Evolutionary conservation across 257 asterid genomes (phyloP), one percentile per base, ranked within the genome.

Genomic region (Solanum tarijense): DNA sequence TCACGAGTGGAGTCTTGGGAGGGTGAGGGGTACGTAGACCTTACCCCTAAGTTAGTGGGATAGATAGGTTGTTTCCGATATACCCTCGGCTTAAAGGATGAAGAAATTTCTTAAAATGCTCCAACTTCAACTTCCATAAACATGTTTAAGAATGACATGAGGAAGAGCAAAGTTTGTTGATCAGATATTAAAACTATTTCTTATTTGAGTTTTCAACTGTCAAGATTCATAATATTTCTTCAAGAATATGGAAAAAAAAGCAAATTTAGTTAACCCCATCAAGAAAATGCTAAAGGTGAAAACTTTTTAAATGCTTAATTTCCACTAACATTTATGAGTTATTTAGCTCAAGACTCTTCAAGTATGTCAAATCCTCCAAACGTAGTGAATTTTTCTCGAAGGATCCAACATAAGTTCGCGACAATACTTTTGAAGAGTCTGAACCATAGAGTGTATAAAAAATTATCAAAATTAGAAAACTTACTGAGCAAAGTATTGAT

Each of bases 401-500:
- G 12, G 66, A 58, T 58, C 65, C 66, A 55, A 55, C 25, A 55
- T 7, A 55, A 55, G 66, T 20, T 25, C 66, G 2, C 66, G 11
- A 55, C 25, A 55, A 55, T 55, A 55, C 25, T 55, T 55, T 71
- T 16, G 25, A 4, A 71, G 12, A 32, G 7, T 71, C 7, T 6
- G 12, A 16, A 1, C 5, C 4, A 68, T 14, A 36, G 4, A 76
- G 11, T 11, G 52, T 20, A 18, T 12, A 16, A 39, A 72, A 43
- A 84, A 21, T 58, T 58, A 58, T 32, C 32, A 25, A 38, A 71
- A 34, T 34, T 25, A 13, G 25, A 68, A 25, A 78, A 92, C 99
- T 96, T 83, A 96, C 99, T 4, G 99, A 94, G 86, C 99, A 95
- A 86, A 97, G 91, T 73, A 96, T 89, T 16, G 99, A 95, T 89